Evolutionary conservation across 495 filamentous ascomycete species (phyloP).

Genomic region (Neurospora cerealis): DNA sequence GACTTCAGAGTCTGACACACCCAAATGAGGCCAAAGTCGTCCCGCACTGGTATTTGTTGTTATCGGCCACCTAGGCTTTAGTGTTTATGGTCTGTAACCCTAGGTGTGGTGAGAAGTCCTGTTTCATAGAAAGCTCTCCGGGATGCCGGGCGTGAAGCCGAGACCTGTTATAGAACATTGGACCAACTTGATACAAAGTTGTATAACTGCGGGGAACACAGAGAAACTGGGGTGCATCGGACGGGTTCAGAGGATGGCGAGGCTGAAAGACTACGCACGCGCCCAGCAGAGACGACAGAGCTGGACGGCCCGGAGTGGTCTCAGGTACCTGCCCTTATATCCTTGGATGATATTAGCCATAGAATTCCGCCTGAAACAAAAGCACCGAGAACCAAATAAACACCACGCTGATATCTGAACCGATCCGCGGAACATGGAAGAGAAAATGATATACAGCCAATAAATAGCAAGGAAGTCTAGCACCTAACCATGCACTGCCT

Average conservation of each 20-base stretch:
- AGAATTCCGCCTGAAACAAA: not conserved
- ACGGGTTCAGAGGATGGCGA: not conserved
- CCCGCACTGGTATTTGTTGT: not conserved
- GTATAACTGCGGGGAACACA: not conserved
- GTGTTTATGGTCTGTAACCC: not conserved
- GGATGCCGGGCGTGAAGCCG: not conserved
- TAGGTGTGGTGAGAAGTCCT: not conserved
- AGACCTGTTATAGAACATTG: not conserved
- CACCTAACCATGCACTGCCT: not conserved
- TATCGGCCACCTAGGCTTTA: not conserved
- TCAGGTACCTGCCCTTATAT: not conserved
- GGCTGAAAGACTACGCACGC: not conserved
- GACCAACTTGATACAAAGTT: not conserved
- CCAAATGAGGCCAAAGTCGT: not conserved
- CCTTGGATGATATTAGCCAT: not conserved
- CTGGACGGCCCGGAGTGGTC: not conserved
- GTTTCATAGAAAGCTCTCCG: not conserved
- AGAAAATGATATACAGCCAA: not conserved
- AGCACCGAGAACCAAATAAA: not conserved
- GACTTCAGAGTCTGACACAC: not conserved
- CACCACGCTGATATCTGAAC: not conserved
- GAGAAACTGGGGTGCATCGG: not conserved
- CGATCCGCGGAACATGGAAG: not conserved
- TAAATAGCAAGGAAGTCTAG: not conserved
- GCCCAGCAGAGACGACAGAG: not conserved